phyloP scores from a whole-genome alignment of 768 basidiomycete genomes.

The Suillus bovinus region DNA sequence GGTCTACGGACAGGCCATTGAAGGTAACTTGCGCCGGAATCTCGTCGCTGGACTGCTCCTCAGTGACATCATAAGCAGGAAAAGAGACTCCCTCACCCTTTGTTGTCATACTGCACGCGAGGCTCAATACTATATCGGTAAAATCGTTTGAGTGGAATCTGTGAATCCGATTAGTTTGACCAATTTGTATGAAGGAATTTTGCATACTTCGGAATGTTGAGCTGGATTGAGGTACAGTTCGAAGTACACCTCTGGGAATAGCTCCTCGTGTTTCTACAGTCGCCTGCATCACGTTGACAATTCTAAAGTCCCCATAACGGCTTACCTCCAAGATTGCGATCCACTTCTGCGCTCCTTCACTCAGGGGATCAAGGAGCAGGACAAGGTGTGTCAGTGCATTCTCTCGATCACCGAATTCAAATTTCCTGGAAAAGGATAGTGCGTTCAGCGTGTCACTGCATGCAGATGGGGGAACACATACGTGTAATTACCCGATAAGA shows the following conservation, averaged over 20 bases:
- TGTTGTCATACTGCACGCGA: conserved; percentile 58
- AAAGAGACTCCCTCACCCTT: conserved; percentile 51
- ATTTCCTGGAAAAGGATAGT: conserved; percentile 45
- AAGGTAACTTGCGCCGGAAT: conserved; percentile 61
- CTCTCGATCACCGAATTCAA: conserved; percentile 65
- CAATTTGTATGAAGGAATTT: not conserved
- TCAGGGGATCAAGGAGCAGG: conserved; percentile 82
- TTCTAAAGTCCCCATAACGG: not conserved
- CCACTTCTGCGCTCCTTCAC: conserved; percentile 85
- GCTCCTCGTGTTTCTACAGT: conserved; percentile 28
- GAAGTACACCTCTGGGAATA: conserved; percentile 63
- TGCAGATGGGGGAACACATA: conserved; percentile 36
- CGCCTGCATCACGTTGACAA: not conserved
- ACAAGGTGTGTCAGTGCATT: conserved; percentile 71
- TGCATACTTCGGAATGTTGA: conserved; percentile 61
- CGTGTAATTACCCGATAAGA: conserved; percentile 65
- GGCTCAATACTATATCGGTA: conserved; percentile 77
- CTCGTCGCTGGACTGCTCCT: conserved; percentile 47
- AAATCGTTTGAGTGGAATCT: conserved; percentile 92
- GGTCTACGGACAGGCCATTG: conserved; percentile 72
- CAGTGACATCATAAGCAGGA: conserved; percentile 7
- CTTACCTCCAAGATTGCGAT: conserved; percentile 73
- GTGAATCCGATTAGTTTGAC: conserved; percentile 4
- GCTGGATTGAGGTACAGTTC: conserved; percentile 82
- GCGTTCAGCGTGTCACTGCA: conserved; percentile 1